A percentile compares a stretch with the other conserved stretches of the same genome.
Conservation (phyloP, 495 filamentous ascomycete species). For the Hypoxylon lenormandii region DNA sequence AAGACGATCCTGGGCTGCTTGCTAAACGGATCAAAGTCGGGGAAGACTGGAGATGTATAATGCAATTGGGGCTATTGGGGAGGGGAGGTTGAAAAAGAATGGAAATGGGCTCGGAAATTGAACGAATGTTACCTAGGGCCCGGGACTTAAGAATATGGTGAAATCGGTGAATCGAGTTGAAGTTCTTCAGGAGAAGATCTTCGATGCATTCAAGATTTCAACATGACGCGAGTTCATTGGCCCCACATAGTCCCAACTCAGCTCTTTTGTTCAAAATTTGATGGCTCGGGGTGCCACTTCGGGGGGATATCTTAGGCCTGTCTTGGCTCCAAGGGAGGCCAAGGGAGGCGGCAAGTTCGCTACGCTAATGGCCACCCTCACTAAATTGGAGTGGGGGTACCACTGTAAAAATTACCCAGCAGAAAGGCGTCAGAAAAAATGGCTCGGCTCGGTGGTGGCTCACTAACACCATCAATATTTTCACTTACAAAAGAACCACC, state of each 20-base stretch:
- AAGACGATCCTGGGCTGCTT: slow-evolving; percentile 16
- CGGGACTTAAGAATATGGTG: slow-evolving; percentile 14
- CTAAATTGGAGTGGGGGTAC: slow-evolving; percentile 27
- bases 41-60: slow-evolving; percentile 36
- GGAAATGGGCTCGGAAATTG: slow-evolving; percentile 24
- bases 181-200: slow-evolving; percentile 44
- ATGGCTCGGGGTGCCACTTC: slow-evolving; percentile 15
- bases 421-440: too few species aligned
- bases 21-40: slow-evolving; percentile 32
- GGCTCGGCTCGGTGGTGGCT: too few species aligned
- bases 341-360: slow-evolving; percentile 5
- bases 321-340: slow-evolving; percentile 25
- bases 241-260: slow-evolving; percentile 25
- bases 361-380: slow-evolving; percentile 29
- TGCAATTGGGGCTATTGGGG: background rate
- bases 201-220: slow-evolving; percentile 47
- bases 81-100: slow-evolving; percentile 17
- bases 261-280: slow-evolving; percentile 45
- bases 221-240: slow-evolving; percentile 38
- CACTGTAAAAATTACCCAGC: slow-evolving; percentile 1
- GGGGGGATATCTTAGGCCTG: slow-evolving; percentile 20
- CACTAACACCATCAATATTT: too few species aligned
- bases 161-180: slow-evolving; percentile 22
- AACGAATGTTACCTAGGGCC: slow-evolving; percentile 19
- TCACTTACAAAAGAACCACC: too few species aligned